These are phyloP conservation scores for Omphalea diandra DNA, from an alignment of 441 rosid genomes.

Conservation along the genomic window DNA sequence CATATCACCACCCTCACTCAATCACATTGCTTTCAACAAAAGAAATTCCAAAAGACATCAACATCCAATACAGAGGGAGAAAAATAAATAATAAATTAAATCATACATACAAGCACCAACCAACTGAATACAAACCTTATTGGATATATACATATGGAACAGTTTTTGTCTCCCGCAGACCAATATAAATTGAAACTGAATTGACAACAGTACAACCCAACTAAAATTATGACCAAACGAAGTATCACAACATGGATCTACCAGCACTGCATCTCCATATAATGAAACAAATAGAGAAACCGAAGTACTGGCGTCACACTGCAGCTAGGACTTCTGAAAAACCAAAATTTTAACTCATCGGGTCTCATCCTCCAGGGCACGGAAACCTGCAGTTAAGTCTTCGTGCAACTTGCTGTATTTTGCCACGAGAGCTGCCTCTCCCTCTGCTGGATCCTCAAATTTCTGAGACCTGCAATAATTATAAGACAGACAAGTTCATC, in stretches of 20 bases:
- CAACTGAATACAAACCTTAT: slow-evolving; percentile 27
- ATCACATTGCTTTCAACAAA: not conserved
- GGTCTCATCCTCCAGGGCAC: slow-evolving; percentile 89
- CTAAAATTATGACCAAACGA: slow-evolving; percentile 14
- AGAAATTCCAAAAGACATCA: not conserved
- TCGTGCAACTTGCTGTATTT: slow-evolving; percentile 84
- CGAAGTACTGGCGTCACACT: slow-evolving; percentile 11
- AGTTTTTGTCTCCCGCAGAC: slow-evolving; percentile 16
- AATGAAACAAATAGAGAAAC: slow-evolving; percentile 8
- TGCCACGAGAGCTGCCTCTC: slow-evolving; percentile 81
- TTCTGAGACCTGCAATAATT: slow-evolving; percentile 84
- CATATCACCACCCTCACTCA: no score
- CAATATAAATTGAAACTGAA: slow-evolving; percentile 10
- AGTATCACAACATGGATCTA: slow-evolving; percentile 12
- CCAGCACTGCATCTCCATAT: slow-evolving; percentile 20
- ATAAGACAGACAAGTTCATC: not conserved
- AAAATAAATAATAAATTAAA: slow-evolving; percentile 8
- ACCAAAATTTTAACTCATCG: slow-evolving; percentile 49
- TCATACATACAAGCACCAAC: slow-evolving; percentile 15
- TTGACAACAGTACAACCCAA: slow-evolving; percentile 13
- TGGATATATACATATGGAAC: slow-evolving; percentile 31
- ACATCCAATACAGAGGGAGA: not conserved
- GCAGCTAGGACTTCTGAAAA: slow-evolving; percentile 8
- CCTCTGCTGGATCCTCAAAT: slow-evolving; percentile 99
- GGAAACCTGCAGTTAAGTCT: slow-evolving; percentile 97